These are phyloP conservation scores for Fusarium avenaceum DNA, from an alignment of 2,329 filamentous ascomycete genomes.

Conservation along the genomic window DNA sequence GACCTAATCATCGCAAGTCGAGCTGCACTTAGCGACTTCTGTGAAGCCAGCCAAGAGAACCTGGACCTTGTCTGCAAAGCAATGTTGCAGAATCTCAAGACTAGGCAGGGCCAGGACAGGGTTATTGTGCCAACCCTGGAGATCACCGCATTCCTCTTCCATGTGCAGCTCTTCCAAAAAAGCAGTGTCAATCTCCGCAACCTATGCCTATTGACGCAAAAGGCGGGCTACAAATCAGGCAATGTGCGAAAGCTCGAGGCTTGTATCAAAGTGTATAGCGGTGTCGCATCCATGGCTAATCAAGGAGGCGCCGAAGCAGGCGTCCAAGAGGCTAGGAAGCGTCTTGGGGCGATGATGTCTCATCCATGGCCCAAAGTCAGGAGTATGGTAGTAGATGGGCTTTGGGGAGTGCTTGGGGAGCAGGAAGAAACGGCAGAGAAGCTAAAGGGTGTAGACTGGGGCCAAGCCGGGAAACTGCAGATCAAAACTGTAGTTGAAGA, in stretches of 20 bases:
- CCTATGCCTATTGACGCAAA: conserved; percentile 79
- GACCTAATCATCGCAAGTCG: conserved; percentile 78
- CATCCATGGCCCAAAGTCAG: conserved; percentile 87
- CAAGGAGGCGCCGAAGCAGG: conserved; percentile 46
- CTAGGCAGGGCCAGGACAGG: conserved; percentile 73
- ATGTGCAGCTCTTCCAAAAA: conserved; percentile 66
- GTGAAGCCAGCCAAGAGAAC: conserved; percentile 57
- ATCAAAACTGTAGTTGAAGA: conserved; percentile 60
- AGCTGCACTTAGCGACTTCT: conserved; percentile 71
- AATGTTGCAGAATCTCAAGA: conserved; percentile 67
- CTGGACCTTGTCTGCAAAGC: conserved; percentile 63
- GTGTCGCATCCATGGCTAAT: conserved; percentile 64
- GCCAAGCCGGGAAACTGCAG: conserved; percentile 62
- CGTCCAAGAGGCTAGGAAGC: conserved; percentile 70
- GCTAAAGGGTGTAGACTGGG: conserved; percentile 70
- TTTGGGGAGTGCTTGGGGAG: conserved; percentile 63
- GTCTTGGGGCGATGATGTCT: conserved; percentile 78
- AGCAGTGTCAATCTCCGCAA: conserved; percentile 62
- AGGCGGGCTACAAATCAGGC: conserved; percentile 83
- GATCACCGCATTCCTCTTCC: conserved; percentile 81
- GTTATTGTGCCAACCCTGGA: conserved; percentile 82
- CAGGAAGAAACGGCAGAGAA: conserved; percentile 49
- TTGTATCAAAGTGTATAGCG: conserved; percentile 83
- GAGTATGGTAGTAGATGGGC: conserved; percentile 69
- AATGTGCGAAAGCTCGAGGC: conserved; percentile 86